phyloP scores from a whole-genome alignment of 768 basidiomycete species.

The Trametes cinnabarina region DNA sequence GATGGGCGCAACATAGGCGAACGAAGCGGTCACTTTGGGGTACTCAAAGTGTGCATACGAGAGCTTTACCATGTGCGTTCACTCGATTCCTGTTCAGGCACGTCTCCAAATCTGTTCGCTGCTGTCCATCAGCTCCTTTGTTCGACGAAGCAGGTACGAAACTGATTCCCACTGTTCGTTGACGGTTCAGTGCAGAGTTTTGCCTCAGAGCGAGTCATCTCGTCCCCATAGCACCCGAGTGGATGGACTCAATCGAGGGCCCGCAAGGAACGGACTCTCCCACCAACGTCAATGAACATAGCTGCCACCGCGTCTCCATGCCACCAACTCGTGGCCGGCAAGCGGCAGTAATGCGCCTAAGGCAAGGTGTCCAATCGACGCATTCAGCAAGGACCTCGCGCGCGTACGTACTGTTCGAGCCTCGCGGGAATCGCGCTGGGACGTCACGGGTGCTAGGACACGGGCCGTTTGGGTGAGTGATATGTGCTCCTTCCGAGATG shows the following conservation, averaged over 20 bases:
- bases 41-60: background rate
- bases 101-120: background rate
- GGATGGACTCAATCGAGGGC: background rate
- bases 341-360: background rate
- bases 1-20: background rate
- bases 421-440: conserved; percentile 17
- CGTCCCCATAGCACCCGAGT: conserved; percentile 1
- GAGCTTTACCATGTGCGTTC: too few species aligned
- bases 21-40: background rate
- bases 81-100: background rate
- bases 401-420: conserved; percentile 2
- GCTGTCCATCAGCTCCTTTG: background rate
- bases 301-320: conserved; percentile 13
- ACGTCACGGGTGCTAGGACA: conserved; percentile 1
- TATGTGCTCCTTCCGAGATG: conserved; percentile 7
- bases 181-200: background rate
- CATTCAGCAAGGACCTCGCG: background rate
- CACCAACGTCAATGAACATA: conserved; percentile 13
- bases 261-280: conserved; percentile 9
- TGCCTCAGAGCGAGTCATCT: background rate
- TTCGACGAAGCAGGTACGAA: background rate
- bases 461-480: background rate
- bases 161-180: background rate
- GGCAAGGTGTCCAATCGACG: conserved; percentile 4
- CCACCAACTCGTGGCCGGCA: conserved; percentile 15